A percentile compares a stretch with the other conserved stretches of the same genome.
Evolutionary conservation across 805 yeast genomes (phyloP).

Genomic region (Zygoascus biomembranicola): DNA sequence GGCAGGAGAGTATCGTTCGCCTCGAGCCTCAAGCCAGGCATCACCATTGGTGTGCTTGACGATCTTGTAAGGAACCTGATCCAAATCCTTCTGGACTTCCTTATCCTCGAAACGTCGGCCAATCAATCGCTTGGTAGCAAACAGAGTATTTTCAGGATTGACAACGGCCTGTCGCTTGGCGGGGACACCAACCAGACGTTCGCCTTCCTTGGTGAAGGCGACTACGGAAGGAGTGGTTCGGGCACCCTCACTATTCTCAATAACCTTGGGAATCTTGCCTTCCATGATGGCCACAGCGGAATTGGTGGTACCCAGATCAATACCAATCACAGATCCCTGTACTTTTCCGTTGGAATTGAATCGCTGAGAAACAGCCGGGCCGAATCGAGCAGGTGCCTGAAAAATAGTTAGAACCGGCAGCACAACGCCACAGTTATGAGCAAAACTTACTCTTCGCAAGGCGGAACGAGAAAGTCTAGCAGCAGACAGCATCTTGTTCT

Average conservation of each 20-base stretch:
- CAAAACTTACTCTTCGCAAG: constrained; percentile 19
- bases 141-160: constrained; percentile 87
- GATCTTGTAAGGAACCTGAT: constrained; percentile 83
- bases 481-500: constrained; percentile 28
- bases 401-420: background rate
- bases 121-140: constrained; percentile 90
- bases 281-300: constrained; percentile 85
- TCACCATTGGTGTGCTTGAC: constrained; percentile 89
- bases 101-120: constrained; percentile 86
- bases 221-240: constrained; percentile 90
- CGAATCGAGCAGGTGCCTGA: constrained; percentile 14
- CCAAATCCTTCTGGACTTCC: constrained; percentile 86
- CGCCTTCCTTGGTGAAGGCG: constrained; percentile 87
- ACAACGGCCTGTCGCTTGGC: constrained; percentile 96
- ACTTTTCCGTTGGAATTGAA: constrained; percentile 44
- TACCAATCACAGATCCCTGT: constrained; percentile 65
- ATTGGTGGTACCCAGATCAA: constrained; percentile 83
- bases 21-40: constrained; percentile 92
- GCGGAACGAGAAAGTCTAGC: constrained; percentile 33
- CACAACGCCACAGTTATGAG: constrained; percentile 4
- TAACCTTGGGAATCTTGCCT: constrained; percentile 65
- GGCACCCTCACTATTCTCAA: constrained; percentile 71
- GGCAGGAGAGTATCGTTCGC: constrained; percentile 84
- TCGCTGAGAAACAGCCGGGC: constrained; percentile 25
- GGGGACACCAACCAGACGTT: constrained; percentile 85